Base-by-base conservation (phyloP, 2,329 filamentous ascomycete genomes). In the Diaporthe velutina region DNA sequence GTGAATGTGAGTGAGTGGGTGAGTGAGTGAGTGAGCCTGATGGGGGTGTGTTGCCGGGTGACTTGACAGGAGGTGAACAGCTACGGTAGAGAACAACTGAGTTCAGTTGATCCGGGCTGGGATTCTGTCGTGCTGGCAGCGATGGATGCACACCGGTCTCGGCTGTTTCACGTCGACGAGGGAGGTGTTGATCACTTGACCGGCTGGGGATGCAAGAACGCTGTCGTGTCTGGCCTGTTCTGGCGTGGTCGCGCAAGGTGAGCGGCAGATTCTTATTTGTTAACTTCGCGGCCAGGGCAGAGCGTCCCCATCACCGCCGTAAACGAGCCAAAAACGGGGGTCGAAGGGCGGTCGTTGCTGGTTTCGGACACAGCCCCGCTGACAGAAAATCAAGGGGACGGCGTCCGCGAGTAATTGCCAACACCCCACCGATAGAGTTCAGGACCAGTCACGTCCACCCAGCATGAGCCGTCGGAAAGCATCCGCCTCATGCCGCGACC, bases 401-500 rank as follows among this genome's bases (percentile, higher is more conserved):
- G 61, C 70, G 58, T 73, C 48, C 55, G 58, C 71, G 42, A 70
- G 60, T 71, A 61, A 73, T 74, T 74, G 71, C 55, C 55, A 17
- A 25, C 38, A 45, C 74, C 54, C 71, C 72, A 74, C 71, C 38
- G 35, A 60, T 28, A 55, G 57, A 71, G 66, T 70, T 45, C 42
- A 68, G 57, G 71, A 71, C 71, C 74, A 75, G 60, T 74, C 67
- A 55, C 48, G 48, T 50, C 40, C 54, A 60, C 68, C 42, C 50
- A 67, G 54, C 52, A 50, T 71, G 42, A 70, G 72, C 58, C 68
- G 58, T 74, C 71, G 74, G 71, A 66, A 74, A 74, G 74, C 71
- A 75, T 75, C 74, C 74, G 74, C 71, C 58, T 33, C 30, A 67
- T 58, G 71, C 71, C 71, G 71, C 71, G 71, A 40, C 48, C 58